Evolutionary conservation across 305 asterid genomes (phyloP).

Genomic region (Fraxinus ornus): DNA sequence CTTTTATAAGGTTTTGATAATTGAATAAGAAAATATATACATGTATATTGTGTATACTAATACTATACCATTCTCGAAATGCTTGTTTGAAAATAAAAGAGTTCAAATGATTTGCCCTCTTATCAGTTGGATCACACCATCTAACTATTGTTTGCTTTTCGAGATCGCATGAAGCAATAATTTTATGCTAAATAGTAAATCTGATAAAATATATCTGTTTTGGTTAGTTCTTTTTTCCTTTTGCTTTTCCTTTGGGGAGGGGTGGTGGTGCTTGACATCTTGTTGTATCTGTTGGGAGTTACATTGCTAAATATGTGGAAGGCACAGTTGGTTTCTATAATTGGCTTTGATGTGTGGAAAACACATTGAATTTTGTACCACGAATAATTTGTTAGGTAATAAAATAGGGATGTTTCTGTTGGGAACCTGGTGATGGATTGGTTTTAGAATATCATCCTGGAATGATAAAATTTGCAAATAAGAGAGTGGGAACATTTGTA

Average conservation of each 20-base stretch:
- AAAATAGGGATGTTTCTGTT: background rate
- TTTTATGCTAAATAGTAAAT: background rate
- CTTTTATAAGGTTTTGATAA: background rate
- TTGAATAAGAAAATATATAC: background rate
- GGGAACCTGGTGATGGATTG: background rate
- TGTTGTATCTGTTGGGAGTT: background rate
- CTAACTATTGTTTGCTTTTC: background rate
- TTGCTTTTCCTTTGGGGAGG: background rate
- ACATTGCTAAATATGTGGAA: background rate
- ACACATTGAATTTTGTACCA: background rate
- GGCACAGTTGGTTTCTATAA: background rate
- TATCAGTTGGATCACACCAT: background rate
- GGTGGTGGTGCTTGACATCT: background rate
- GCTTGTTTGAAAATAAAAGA: background rate
- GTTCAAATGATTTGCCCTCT: background rate
- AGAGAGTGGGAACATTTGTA: background rate
- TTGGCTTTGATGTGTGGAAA: background rate
- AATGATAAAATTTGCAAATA: constrained; percentile 10
- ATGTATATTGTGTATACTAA: background rate
- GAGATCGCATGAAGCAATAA: background rate
- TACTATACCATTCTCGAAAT: background rate
- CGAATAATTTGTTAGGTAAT: background rate
- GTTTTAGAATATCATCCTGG: background rate
- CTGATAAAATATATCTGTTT: background rate
- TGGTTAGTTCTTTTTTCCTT: background rate